Evolutionary conservation across 768 basidiomycete species (phyloP), one percentile per base, ranked within the genome.

Genomic region (Botryobasidium botryosum): DNA sequence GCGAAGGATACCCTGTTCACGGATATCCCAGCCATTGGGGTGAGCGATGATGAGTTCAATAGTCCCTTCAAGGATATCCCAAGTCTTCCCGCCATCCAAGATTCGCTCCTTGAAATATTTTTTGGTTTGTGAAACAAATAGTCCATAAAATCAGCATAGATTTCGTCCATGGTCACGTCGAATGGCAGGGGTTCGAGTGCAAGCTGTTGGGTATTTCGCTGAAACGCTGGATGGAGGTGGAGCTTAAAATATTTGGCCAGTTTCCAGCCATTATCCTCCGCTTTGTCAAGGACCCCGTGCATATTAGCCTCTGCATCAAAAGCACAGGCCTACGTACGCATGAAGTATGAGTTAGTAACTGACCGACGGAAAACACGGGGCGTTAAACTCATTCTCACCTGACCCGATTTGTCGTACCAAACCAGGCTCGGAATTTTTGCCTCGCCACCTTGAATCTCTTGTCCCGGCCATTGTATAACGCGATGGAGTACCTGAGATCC

Each of bases 21-120:
- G 55, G 4, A 64, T 64, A 48, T 64, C 68, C 69, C 68, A 69
- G 26, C 69, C 67, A 46, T 68, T 68, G 1, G 67, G 65, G 53
- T 49, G 45, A 10, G 40, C 27, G 24, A 42, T 42, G 28, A 42
- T 27, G 2, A 42, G 25, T 8, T 42, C 40, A 15, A 27, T 27
- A 27, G 40, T 12, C 10, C 12, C 12, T 7, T 12, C 8, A 26
- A 12, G 40, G 12, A 8, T 42, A 21, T 42, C 29, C 40, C 40
- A 42, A 8, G 29, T 29, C 8, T 13, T 10, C 13, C 12, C 23
- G 10, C 40, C 40, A 8, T 42, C 26, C 15, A 28, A 13, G 20
- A 28, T 29, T 21, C 40, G 40, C 35, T 18, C 43, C n/a, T 45
- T 42, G 29, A 62, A 47, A 39, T 50, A 59, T 0, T 15, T n/a